Base-by-base conservation (phyloP, 768 basidiomycete genomes). In the Favolaschia claudopus region DNA sequence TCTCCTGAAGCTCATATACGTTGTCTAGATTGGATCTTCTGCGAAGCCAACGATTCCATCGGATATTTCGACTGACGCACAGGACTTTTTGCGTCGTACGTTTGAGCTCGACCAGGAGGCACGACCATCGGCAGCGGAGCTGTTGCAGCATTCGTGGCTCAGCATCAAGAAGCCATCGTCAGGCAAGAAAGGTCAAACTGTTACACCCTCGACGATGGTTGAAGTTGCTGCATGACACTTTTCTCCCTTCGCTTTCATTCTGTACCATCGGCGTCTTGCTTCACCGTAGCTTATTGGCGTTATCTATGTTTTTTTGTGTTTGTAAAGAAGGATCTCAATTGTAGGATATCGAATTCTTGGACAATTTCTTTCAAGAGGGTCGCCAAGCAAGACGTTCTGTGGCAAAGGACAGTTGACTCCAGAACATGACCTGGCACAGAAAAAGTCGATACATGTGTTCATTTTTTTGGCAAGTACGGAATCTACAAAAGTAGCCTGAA, bases 41-140 rank as follows among this genome's bases (percentile, higher is more conserved):
- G 90, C 91, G 12, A 89, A 89, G 69, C 96, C 97, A 0, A 79
- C 89, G 2, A 93, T 93, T 53, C 97, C 97, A 1, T 86, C 89
- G 1, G 96, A 99, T 70, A 96, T 98, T 51, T 93, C 94, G 4
- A 64, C 86, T 1, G 95, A 96, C 13, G 95, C 95, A 1, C 89
- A 91, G 47, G 89, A 91, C 65, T 96, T 98, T 77, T 80, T 99
- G 44, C 82, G 85, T 24, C 83, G 84, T 62, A 95, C 96, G 5
- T 97, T 98, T 69, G 92, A 95, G 62, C 77, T 95, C 40, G 85
- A 97, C 65, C 89, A 95, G 58, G 82, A 87, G 63, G 83, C 83
- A 27, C 85, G 95, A 46, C 95, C 95, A 6, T 85, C 89, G 17
- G 95, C 95, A 9, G 79, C 81, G 2, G 89, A 88, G 63, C 78